Evolutionary conservation across 768 basidiomycete species (phyloP).

Genomic region (Suillus clintonianus): DNA sequence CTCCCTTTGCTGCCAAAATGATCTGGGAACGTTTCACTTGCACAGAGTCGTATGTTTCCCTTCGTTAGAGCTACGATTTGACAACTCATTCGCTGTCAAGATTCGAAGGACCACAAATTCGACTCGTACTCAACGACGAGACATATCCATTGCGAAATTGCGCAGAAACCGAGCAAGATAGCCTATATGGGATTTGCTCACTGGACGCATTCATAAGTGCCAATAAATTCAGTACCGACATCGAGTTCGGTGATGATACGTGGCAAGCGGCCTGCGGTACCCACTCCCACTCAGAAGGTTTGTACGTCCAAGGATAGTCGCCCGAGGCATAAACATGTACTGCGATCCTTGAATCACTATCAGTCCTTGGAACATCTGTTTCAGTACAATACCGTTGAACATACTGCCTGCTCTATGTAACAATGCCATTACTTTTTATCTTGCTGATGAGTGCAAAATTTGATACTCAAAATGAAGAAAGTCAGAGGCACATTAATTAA

Average conservation of each 20-base stretch:
- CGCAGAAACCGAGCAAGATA: conserved; percentile 21
- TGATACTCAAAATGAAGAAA: neutral
- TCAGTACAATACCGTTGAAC: neutral
- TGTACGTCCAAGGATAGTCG: neutral
- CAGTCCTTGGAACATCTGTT: neutral
- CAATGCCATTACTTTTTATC: neutral
- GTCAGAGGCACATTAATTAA: neutral
- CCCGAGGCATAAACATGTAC: neutral
- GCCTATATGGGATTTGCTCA: conserved; percentile 32
- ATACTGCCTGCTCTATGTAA: neutral
- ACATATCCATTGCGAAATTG: conserved; percentile 35
- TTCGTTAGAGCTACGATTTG: neutral
- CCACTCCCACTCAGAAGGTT: neutral
- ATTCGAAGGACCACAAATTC: conserved; percentile 31
- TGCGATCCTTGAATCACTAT: neutral
- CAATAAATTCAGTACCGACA: conserved; percentile 17
- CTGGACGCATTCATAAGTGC: conserved; percentile 29
- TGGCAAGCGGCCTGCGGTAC: conserved; percentile 36
- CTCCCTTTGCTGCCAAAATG: conserved; percentile 40
- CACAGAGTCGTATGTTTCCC: conserved; percentile 19
- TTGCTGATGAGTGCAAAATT: neutral
- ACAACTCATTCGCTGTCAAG: conserved; percentile 3
- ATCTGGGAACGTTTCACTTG: conserved; percentile 39
- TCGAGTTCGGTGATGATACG: conserved; percentile 29
- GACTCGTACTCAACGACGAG: conserved; percentile 37